Conservation (phyloP, 441 rosid genomes). For the Croton setiger region DNA sequence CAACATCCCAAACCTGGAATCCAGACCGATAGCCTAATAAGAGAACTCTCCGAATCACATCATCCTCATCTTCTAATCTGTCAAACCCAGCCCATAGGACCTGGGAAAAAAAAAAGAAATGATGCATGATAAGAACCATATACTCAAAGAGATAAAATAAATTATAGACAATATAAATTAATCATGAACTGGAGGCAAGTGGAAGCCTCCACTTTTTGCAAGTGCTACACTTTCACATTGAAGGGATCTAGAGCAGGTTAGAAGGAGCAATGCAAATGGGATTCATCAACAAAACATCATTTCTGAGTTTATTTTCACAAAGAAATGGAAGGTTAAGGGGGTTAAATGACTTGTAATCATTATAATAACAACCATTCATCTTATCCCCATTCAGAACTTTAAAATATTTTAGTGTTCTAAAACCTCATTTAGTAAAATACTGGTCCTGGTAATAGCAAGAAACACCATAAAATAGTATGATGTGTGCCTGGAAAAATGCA, state of each 20-base stretch:
- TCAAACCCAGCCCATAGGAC: conserved; percentile 96
- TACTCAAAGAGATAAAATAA: background rate
- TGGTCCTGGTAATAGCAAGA: background rate
- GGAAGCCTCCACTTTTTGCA: background rate
- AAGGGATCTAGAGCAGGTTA: background rate
- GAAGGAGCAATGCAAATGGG: background rate
- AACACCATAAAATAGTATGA: background rate
- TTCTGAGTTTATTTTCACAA: background rate
- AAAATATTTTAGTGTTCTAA: too few relatives aligned
- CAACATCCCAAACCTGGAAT: conserved; percentile 96
- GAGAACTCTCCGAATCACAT: conserved; percentile 52
- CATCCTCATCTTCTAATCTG: conserved; percentile 61
- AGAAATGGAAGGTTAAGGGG: background rate
- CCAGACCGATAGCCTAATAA: conserved; percentile 81
- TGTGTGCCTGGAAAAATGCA: background rate
- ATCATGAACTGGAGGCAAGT: background rate
- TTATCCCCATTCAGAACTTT: background rate
- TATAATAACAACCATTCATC: too few relatives aligned
- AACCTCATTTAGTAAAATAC: background rate
- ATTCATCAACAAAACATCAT: background rate
- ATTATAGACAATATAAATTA: background rate
- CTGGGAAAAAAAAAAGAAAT: conserved; percentile 38
- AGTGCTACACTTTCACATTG: background rate
- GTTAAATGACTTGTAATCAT: too few relatives aligned
- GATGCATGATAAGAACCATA: conserved; percentile 5